These are phyloP conservation scores for Gaertneriomyces semiglobifer DNA, from an alignment of 192 early-diverging fungal species.

Conservation along the genomic window DNA sequence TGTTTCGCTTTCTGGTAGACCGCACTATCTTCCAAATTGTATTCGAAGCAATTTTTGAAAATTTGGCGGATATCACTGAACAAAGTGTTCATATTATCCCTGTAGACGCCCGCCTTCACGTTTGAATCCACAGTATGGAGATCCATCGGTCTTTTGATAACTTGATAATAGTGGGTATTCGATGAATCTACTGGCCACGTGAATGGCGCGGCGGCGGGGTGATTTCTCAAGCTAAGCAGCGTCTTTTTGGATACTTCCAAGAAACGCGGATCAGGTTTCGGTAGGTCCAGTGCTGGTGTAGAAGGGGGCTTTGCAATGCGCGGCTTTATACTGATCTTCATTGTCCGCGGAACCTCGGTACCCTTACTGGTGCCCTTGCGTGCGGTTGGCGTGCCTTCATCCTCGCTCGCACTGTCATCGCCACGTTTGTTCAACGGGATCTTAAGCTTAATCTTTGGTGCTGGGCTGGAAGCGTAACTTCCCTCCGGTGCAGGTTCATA, in stretches of 20 bases:
- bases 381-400: not conserved
- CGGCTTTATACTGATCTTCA: conserved; percentile 24
- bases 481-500: conserved; percentile 55
- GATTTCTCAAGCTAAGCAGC: conserved; percentile 29
- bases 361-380: conserved; percentile 1
- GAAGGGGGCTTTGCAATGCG: not conserved
- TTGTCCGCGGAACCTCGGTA: not conserved
- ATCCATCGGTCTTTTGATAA: conserved; percentile 71
- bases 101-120: conserved; percentile 51
- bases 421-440: conserved; percentile 28
- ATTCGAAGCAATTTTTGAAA: conserved; percentile 71
- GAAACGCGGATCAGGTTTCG: conserved; percentile 26
- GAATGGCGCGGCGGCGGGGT: conserved; percentile 35
- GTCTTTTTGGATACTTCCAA: conserved; percentile 16
- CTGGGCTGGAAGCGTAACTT: too few relatives aligned
- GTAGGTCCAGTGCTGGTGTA: not conserved
- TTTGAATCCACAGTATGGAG: conserved; percentile 62
- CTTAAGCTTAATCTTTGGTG: conserved; percentile 54
- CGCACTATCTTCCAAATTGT: conserved; percentile 56
- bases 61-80: conserved; percentile 62
- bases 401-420: conserved; percentile 27
- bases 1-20: conserved; percentile 33
- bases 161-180: conserved; percentile 31
- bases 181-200: conserved; percentile 36
- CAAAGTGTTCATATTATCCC: conserved; percentile 45